Percentiles rank a stretch among this genome's conserved stretches.
These are phyloP conservation scores for Lipomyces japonicus DNA, from an alignment of 805 yeast genomes.

Conservation along the genomic window DNA sequence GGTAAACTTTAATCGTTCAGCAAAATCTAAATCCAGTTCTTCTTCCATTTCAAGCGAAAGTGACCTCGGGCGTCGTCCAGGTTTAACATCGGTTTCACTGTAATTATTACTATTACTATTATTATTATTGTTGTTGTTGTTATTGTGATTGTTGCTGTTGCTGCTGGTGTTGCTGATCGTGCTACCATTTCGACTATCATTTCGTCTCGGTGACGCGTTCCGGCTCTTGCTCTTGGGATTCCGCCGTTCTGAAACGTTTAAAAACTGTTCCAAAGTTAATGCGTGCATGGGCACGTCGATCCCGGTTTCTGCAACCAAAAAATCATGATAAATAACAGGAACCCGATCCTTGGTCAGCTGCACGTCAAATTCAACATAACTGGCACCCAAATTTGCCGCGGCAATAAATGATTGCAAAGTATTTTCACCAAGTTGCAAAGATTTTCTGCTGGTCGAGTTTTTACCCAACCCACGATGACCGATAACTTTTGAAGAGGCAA, in stretches of 20 bases:
- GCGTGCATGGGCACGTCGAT: slow-evolving; percentile 95
- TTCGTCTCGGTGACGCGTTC: slow-evolving; percentile 25
- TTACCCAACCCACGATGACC: slow-evolving; percentile 96
- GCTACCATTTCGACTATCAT: neutral
- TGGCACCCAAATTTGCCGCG: slow-evolving; percentile 93
- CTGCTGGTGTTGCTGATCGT: neutral
- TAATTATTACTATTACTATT: neutral
- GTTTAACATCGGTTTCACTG: slow-evolving; percentile 8
- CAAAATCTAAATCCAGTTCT: slow-evolving; percentile 37
- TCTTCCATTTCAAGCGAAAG: slow-evolving; percentile 40
- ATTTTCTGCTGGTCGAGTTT: slow-evolving; percentile 64
- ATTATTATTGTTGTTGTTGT: neutral
- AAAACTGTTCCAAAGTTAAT: slow-evolving; percentile 82
- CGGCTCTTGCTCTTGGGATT: slow-evolving; percentile 26
- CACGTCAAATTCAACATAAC: slow-evolving; percentile 95
- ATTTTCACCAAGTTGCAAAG: slow-evolving; percentile 91
- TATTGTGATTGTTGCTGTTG: neutral
- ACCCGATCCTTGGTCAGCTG: slow-evolving; percentile 86
- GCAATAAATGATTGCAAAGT: slow-evolving; percentile 93
- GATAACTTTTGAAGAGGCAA: slow-evolving; percentile 83
- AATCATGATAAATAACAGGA: slow-evolving; percentile 94
- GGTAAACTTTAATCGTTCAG: slow-evolving; percentile 76
- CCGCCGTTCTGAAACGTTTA: slow-evolving; percentile 43
- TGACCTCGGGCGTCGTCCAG: slow-evolving; percentile 40
- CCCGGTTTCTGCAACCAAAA: slow-evolving; percentile 90